Conservation (phyloP, 768 basidiomycete genomes). For the Macrocybe gigantea region DNA sequence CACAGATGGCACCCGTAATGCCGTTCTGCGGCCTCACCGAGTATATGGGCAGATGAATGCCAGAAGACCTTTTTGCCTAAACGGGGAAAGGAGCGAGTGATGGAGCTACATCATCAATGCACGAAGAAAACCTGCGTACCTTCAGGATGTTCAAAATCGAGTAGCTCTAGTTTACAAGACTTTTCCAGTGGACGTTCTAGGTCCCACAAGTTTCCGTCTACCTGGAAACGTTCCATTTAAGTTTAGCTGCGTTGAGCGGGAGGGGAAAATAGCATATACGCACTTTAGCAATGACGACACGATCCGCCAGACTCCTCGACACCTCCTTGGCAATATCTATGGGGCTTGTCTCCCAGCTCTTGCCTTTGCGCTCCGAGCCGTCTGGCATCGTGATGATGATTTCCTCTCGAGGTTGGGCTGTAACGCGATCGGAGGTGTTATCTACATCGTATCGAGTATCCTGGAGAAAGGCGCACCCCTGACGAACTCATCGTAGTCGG, state of each 20-base stretch:
- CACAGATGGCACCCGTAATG: slow-evolving; percentile 98
- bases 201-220: slow-evolving; percentile 88
- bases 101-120: neutral
- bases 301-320: slow-evolving; percentile 82
- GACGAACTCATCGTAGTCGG: slow-evolving; percentile 75
- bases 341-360: slow-evolving; percentile 92
- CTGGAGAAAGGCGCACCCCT: slow-evolving; percentile 43
- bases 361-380: slow-evolving; percentile 78
- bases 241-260: neutral
- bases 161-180: slow-evolving; percentile 71
- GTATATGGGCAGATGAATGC: slow-evolving; percentile 98
- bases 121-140: slow-evolving; percentile 33
- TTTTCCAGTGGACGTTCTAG: slow-evolving; percentile 90
- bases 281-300: slow-evolving; percentile 91
- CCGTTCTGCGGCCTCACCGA: slow-evolving; percentile 93
- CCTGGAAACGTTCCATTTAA: slow-evolving; percentile 33
- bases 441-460: neutral
- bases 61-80: slow-evolving; percentile 96
- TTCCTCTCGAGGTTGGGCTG: slow-evolving; percentile 76
- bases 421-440: neutral
- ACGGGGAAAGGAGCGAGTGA: neutral
- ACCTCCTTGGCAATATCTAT: slow-evolving; percentile 87
- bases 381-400: slow-evolving; percentile 84
- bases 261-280: slow-evolving; percentile 7
- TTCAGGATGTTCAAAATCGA: slow-evolving; percentile 92